Base-by-base conservation (phyloP, 2,329 filamentous ascomycete genomes). In the Verticillium zaregamsianum region DNA sequence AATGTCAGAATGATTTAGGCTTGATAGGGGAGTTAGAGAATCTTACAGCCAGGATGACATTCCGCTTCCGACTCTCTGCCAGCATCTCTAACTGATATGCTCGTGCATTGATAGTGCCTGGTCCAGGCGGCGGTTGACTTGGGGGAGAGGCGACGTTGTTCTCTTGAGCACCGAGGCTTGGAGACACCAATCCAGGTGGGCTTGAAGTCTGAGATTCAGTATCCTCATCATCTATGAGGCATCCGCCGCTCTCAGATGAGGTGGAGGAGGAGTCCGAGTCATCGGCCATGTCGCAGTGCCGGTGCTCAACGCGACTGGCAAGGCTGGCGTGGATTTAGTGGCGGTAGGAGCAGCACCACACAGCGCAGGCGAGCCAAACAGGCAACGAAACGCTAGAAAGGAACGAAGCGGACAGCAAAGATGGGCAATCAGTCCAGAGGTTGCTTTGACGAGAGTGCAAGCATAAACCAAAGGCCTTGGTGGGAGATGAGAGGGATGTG, bases 51-150 rank as follows among this genome's bases (percentile, higher is more conserved):
- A 92, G 86, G 66, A 93, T 91, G 35, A 89, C 84, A 70, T 93
- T 93, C 56, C 81, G 77, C 63, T 82, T 81, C 68, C 91, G 77
- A 68, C 89, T 92, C 68, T 85, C 82, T 62, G 89, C 82, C 59
- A 91, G 80, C 90, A 94, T 93, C 74, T 93, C 91, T 23, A 84
- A 70, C 73, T 94, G 90, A 68, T 93, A 94, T 1, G 82, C 84
- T 56, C 90, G 77, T 20, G 82, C 72, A 61, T 75, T 72, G 66
- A 84, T 77, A 5, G n/a, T 52, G 20, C 8, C 45, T 7, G 32
- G 49, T 6, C 3, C 49, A n/a, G 15, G 15, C 32, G 12, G 9
- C 12, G 15, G 11, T 14, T 32, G 25, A n/a, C 3, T 17, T 3
- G 28, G 25, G 15, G 25, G 14, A 6, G 54, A 5, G 8, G 14